Evolutionary conservation across 1,284 basidiomycete genomes (phyloP).

Genomic region (Malassezia sp.): DNA sequence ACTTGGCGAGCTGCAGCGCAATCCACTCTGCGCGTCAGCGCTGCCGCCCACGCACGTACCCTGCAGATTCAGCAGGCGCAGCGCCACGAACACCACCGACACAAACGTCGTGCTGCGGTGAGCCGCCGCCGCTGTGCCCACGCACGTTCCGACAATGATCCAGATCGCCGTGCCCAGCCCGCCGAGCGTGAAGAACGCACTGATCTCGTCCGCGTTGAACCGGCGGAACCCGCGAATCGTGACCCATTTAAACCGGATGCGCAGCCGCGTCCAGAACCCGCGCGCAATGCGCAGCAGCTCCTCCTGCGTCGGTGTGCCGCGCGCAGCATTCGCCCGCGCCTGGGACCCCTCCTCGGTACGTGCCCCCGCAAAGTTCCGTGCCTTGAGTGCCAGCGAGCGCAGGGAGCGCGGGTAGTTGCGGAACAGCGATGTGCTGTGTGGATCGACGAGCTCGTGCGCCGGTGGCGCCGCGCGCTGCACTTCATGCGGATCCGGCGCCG

Average conservation of each 20-base stretch:
- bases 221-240: conserved; percentile 87
- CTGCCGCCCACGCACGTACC: conserved; percentile 52
- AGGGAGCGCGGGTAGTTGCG: conserved; percentile 39
- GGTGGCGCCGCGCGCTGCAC: neutral
- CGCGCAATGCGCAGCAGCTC: conserved; percentile 76
- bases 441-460: conserved; percentile 6
- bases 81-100: conserved; percentile 76
- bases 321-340: neutral
- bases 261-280: conserved; percentile 75
- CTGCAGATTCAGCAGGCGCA: conserved; percentile 82
- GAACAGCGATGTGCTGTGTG: conserved; percentile 14
- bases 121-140: neutral
- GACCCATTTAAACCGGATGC: conserved; percentile 95
- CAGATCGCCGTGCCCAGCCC: conserved; percentile 75
- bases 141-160: conserved; percentile 76
- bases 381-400: conserved; percentile 30
- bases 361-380: conserved; percentile 18
- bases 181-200: conserved; percentile 80
- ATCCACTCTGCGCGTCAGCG: conserved; percentile 60
- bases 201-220: conserved; percentile 93
- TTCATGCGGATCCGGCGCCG: neutral
- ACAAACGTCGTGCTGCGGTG: conserved; percentile 69
- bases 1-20: conserved; percentile 78
- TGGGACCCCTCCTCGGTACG: conserved; percentile 1
- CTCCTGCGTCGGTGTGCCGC: conserved; percentile 29